Base-by-base conservation (phyloP, 2,329 filamentous ascomycete species). In the Pestalotiopsis sp. region DNA sequence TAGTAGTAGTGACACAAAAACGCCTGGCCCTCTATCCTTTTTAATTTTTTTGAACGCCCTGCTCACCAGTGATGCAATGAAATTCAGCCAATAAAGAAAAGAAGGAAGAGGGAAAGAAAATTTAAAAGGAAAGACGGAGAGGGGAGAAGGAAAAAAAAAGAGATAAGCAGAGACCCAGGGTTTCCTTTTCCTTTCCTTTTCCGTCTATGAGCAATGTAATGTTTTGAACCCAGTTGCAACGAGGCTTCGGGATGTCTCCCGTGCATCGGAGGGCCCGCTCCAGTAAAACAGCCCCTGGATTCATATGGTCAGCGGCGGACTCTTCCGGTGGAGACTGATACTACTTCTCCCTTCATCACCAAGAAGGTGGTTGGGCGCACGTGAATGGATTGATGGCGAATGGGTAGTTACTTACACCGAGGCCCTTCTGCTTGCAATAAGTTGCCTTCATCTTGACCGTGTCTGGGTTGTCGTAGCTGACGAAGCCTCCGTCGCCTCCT, bases 201-300 rank as follows among this genome's bases (percentile, higher is more conserved):
- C 59, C 59, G 17, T 62, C 59, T 62, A 76, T 17, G 82, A 83
- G 69, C 81, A 84, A 74, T 90, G 88, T 69, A 90, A 77, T 9
- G 87, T 84, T 68, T 85, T 84, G 76, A 90, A 91, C 4, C 89
- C 89, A 20, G 88, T 82, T 61, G 86, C 84, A 69, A 91, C 82
- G 67, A 91, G 78, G 75, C 88, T 90, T 65, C 88, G 83, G 65
- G 86, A 84, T 70, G 83, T 85, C 66, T 88, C 85, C 72, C 81
- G 84, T 36, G 87, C 86, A 81, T 96, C 93, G 3, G 88, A 89
- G 14, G 91, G 91, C n/a, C 90, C 92, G 66, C 91, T 90, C 91
- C 92, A 95, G 79, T 95, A 96, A 78, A 94, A 95, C 9, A 96
- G 80, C 0, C 93, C 93, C 88, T 90, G 73, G n/a, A 41, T 65